Conservation (phyloP, 2,329 filamentous ascomycete species). For the Ophiobolus disseminans region DNA sequence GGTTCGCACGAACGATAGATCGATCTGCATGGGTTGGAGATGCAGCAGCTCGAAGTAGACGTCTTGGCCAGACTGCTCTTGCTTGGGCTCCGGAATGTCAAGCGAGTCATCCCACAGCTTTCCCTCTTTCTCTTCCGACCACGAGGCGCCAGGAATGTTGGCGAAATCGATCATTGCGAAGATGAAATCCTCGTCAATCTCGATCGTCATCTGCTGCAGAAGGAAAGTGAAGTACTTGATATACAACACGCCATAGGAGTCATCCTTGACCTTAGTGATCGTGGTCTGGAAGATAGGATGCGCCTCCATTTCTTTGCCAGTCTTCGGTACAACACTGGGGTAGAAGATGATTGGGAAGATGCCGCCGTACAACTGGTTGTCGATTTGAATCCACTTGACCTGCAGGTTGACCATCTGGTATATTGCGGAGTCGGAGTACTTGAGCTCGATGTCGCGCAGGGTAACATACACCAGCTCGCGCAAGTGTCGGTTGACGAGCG, state of each 20-base stretch:
- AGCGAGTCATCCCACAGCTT: conserved; percentile 87
- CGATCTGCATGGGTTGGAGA: conserved; percentile 96
- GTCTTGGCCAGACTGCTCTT: conserved; percentile 84
- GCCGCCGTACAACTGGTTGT: conserved; percentile 97
- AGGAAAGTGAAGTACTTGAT: conserved; percentile 97
- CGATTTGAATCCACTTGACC: conserved; percentile 98
- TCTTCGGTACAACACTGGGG: conserved; percentile 96
- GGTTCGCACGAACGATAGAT: conserved; percentile 95
- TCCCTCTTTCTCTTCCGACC: conserved; percentile 82
- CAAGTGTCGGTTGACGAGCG: conserved; percentile 88
- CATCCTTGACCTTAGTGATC: conserved; percentile 94
- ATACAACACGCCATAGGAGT: conserved; percentile 96
- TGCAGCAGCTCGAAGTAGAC: conserved; percentile 98
- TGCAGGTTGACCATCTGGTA: conserved; percentile 91
- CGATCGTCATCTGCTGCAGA: conserved; percentile 96
- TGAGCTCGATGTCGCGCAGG: conserved; percentile 86
- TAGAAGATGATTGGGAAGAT: conserved; percentile 98
- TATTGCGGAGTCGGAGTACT: conserved; percentile 89
- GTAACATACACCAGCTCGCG: conserved; percentile 94
- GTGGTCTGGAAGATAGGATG: conserved; percentile 94
- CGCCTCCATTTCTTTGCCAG: conserved; percentile 92
- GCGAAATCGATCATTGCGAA: conserved; percentile 94
- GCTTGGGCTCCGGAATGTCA: conserved; percentile 89
- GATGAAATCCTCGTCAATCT: conserved; percentile 97
- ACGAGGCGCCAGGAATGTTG: conserved; percentile 88